Base-by-base conservation (phyloP, 208 protist genomes). In the Leishmania braziliensis region DNA sequence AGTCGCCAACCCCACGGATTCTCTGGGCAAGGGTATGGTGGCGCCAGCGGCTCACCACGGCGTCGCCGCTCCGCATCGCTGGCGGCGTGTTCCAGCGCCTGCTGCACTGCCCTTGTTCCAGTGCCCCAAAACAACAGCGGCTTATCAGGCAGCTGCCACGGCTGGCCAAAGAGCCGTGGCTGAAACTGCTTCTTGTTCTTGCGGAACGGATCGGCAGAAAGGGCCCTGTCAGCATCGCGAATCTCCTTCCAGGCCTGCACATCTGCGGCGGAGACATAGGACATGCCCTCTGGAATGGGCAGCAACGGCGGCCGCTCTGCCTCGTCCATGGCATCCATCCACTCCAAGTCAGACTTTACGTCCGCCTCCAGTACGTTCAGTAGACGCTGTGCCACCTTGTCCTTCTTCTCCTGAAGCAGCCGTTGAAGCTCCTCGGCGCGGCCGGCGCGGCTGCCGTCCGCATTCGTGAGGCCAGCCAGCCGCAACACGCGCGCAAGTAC, bases 41-140 rank as follows among this genome's bases (percentile, higher is more conserved):
- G 93, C 12, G 85, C 87, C 23, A 96, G 87, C 18, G 86, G 85
- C 81, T 88, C 86, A 18, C 88, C 88, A 66, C 82, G 81, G 1
- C 91, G 89, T 33, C 84, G 83, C 62, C 85, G 86, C 80, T 94
- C 88, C 10, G 94, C 94, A 68, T 95, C 92, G 63, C 89, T 91
- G 29, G 94, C 92, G n/a, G 91, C 94, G 80, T 96, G 90, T 83
- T 88, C 82, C 70, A 97, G 82, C n/a, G 92, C 94, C 84, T 97
- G 94, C 85, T 97, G 92, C 70, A 97, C 92, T 39, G 92, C 91
- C 39, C 78, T 62, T 3, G 88, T 85, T 23, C 94, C 94, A 0
- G 94, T 97, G 43, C 94, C 94, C 92, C 94, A 97, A 83, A 97
- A 97, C 8, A 97, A 86, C 83, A 94, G 85, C 56, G 93, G 94